A percentile compares a stretch with the other conserved stretches of the same genome.
phyloP scores from a whole-genome alignment of 2,329 filamentous ascomycete species.

The Claviceps pusilla region DNA sequence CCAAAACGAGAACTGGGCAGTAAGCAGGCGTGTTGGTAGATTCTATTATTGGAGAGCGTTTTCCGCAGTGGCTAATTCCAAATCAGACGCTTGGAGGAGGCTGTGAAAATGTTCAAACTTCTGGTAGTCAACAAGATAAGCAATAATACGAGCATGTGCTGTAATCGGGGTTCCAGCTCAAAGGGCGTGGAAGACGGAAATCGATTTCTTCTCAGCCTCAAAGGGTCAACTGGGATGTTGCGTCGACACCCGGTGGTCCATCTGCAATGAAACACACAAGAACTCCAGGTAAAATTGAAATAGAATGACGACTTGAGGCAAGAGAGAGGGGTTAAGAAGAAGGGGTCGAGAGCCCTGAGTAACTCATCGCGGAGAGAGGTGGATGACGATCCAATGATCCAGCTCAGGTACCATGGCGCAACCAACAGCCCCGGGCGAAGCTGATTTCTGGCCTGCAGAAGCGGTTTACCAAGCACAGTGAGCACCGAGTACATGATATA shows the following conservation, averaged over 20 bases:
- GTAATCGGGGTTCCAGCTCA: slow-evolving; percentile 1
- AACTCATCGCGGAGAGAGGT: slow-evolving; percentile 1
- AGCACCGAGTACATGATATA: no score
- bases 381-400: slow-evolving; percentile 4
- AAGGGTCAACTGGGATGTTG: slow-evolving; percentile 8
- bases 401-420: slow-evolving; percentile 3
- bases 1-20: slow-evolving; percentile 4
- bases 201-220: slow-evolving; percentile 8
- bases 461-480: neutral
- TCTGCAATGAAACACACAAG: slow-evolving; percentile 10
- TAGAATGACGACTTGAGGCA: slow-evolving; percentile 4
- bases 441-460: slow-evolving; percentile 4
- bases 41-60: slow-evolving; percentile 1
- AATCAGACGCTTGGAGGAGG: slow-evolving; percentile 5
- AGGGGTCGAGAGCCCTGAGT: neutral
- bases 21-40: slow-evolving; percentile 4
- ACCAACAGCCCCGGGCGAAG: slow-evolving; percentile 5
- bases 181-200: neutral
- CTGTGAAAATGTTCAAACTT: slow-evolving; percentile 4
- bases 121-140: neutral
- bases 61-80: neutral
- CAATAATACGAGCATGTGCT: slow-evolving; percentile 2
- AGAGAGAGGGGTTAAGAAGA: slow-evolving; percentile 1
- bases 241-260: slow-evolving; percentile 10
- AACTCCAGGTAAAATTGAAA: slow-evolving; percentile 4